phyloP scores from a whole-genome alignment of 2,329 filamentous ascomycete species.

The Bipolaris victoriae region DNA sequence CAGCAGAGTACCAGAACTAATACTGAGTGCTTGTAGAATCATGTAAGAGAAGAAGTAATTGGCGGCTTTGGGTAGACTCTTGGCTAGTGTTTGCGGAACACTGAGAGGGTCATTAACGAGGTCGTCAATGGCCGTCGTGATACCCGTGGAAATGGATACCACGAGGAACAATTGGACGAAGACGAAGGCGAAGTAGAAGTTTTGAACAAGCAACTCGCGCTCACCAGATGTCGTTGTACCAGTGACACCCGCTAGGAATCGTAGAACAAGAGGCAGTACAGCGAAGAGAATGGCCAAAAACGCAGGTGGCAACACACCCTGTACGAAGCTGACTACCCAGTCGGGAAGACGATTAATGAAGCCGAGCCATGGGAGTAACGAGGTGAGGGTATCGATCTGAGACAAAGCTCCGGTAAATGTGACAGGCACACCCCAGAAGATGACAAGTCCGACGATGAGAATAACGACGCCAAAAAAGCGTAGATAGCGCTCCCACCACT shows the following conservation, averaged over 20 bases:
- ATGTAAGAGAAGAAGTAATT: slow-evolving; percentile 99
- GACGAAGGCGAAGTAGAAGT: slow-evolving; percentile 91
- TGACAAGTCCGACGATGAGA: slow-evolving; percentile 74
- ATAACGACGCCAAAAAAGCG: slow-evolving; percentile 70
- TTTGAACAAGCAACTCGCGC: slow-evolving; percentile 81
- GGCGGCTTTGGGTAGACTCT: slow-evolving; percentile 80
- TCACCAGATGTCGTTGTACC: slow-evolving; percentile 84
- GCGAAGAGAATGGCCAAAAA: slow-evolving; percentile 78
- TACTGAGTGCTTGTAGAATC: slow-evolving; percentile 89
- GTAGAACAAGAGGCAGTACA: slow-evolving; percentile 80
- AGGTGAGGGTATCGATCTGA: slow-evolving; percentile 74
- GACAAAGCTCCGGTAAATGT: slow-evolving; percentile 84
- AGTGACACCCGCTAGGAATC: slow-evolving; percentile 72
- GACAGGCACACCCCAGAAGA: slow-evolving; percentile 90
- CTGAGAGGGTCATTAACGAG: slow-evolving; percentile 69
- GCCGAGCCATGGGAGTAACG: slow-evolving; percentile 68
- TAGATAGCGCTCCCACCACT: slow-evolving; percentile 90
- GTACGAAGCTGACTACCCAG: slow-evolving; percentile 69
- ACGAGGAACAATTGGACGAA: slow-evolving; percentile 96
- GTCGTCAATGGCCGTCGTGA: slow-evolving; percentile 68
- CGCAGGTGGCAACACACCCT: slow-evolving; percentile 84
- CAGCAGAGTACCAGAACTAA: slow-evolving; percentile 85
- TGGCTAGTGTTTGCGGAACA: slow-evolving; percentile 74
- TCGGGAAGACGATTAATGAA: slow-evolving; percentile 70
- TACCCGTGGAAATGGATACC: slow-evolving; percentile 81